These are phyloP conservation scores for Amanita polypyramis DNA, from an alignment of 768 basidiomycete species.

Conservation along the genomic window DNA sequence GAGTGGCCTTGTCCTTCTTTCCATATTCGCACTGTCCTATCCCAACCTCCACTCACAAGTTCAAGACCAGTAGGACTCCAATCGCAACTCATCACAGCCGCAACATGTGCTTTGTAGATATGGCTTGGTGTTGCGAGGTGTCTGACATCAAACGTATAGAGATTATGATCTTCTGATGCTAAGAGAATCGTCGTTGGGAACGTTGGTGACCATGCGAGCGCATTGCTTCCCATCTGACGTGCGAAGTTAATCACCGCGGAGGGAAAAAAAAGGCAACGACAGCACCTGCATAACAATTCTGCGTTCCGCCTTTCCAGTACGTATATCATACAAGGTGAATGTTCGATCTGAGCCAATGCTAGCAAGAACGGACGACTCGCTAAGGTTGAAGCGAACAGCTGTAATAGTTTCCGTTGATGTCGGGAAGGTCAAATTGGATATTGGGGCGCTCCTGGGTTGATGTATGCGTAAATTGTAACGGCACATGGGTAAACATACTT, in stretches of 20 bases:
- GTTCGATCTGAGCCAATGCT: constrained; percentile 92
- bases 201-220: constrained; percentile 92
- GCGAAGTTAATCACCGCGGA: not conserved
- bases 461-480: not conserved
- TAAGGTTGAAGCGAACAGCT: constrained; percentile 84
- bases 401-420: constrained; percentile 84
- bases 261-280: constrained; percentile 10
- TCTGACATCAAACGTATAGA: constrained; percentile 96
- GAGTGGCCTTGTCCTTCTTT: constrained; percentile 71
- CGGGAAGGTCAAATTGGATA: constrained; percentile 82
- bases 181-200: constrained; percentile 86
- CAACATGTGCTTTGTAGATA: constrained; percentile 96
- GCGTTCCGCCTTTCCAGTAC: constrained; percentile 93
- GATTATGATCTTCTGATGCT: constrained; percentile 97
- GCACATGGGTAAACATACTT: constrained; percentile 41
- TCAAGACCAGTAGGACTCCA: constrained; percentile 96
- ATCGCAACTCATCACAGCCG: constrained; percentile 92
- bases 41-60: constrained; percentile 96
- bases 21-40: constrained; percentile 92
- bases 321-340: constrained; percentile 92
- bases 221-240: constrained; percentile 73
- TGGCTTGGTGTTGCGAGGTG: constrained; percentile 73
- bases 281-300: constrained; percentile 79
- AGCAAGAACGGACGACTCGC: constrained; percentile 90
- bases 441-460: constrained; percentile 56